phyloP scores from a whole-genome alignment of 768 basidiomycete genomes.

The Auricularia sp. region DNA sequence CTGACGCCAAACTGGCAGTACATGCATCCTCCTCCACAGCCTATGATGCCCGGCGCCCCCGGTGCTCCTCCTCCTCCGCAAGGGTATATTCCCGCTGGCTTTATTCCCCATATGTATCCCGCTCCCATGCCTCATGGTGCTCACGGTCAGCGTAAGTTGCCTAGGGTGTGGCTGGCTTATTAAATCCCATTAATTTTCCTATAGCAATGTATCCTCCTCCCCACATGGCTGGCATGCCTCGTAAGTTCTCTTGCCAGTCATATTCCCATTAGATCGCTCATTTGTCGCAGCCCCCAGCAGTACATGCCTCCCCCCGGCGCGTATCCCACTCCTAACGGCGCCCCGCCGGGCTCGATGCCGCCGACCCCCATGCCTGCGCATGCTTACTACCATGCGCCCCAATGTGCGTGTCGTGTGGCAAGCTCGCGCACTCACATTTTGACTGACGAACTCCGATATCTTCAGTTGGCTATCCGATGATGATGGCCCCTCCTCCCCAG shows the following conservation, averaged over 20 bases:
- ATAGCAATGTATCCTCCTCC: slow-evolving; percentile 75
- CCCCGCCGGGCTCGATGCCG: slow-evolving; percentile 81
- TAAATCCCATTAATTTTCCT: slow-evolving; percentile 1
- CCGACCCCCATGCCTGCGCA: slow-evolving; percentile 82
- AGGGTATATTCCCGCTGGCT: slow-evolving; percentile 68
- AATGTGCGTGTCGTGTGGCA: slow-evolving; percentile 42
- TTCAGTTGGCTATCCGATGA: slow-evolving; percentile 83
- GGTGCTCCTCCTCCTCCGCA: slow-evolving; percentile 59
- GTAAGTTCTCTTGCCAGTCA: slow-evolving; percentile 27
- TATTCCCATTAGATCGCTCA: slow-evolving; percentile 7
- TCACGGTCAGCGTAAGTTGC: slow-evolving; percentile 41
- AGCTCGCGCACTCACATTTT: slow-evolving; percentile 15
- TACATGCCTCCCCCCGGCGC: slow-evolving; percentile 79
- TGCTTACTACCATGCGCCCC: slow-evolving; percentile 75
- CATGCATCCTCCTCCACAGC: slow-evolving; percentile 32
- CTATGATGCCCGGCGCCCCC: slow-evolving; percentile 79
- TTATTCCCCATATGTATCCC: slow-evolving; percentile 83
- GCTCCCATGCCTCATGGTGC: slow-evolving; percentile 52
- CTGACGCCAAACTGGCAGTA: slow-evolving; percentile 1
- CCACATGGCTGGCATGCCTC: slow-evolving; percentile 80
- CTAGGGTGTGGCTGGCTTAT: not conserved
- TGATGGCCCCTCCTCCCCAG: slow-evolving; percentile 71
- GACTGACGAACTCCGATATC: slow-evolving; percentile 13
- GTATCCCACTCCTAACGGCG: slow-evolving; percentile 72
- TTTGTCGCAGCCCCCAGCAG: slow-evolving; percentile 47